Conservation (phyloP, 139 green algal species). For the Spirogloea muscicola region DNA sequence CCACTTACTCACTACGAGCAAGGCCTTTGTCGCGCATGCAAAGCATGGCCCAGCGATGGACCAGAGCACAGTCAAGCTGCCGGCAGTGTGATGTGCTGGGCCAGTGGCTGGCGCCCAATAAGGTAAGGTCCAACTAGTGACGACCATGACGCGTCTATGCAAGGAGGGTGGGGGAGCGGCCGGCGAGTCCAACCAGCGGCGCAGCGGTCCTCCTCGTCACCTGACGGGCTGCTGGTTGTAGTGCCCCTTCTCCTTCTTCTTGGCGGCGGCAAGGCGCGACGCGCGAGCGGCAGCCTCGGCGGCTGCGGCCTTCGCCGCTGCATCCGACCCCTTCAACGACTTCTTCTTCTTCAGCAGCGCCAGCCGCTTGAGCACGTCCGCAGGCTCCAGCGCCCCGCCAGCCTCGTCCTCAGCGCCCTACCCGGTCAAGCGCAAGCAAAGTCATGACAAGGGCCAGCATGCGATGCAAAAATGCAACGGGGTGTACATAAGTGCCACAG, state of each 20-base stretch:
- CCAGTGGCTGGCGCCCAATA: slow-evolving; percentile 89
- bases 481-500: too few relatives aligned
- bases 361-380: slow-evolving; percentile 20
- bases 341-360: slow-evolving; percentile 8
- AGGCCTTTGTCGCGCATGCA: too few relatives aligned
- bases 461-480: too few relatives aligned
- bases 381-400: neutral
- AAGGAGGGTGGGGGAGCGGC: too few relatives aligned
- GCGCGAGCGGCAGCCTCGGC: slow-evolving; percentile 8
- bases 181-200: too few relatives aligned
- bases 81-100: slow-evolving; percentile 77
- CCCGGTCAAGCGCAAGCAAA: too few relatives aligned
- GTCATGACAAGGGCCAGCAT: too few relatives aligned
- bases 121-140: slow-evolving; percentile 88
- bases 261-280: slow-evolving; percentile 2
- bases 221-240: slow-evolving; percentile 29
- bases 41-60: too few relatives aligned
- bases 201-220: too few relatives aligned
- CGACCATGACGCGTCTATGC: too few relatives aligned
- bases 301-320: neutral
- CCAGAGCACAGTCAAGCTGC: too few relatives aligned
- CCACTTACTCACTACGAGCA: too few relatives aligned
- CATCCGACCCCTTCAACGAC: slow-evolving; percentile 19
- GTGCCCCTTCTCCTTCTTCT: slow-evolving; percentile 22
- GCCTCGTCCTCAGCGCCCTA: neutral